Conservation (phyloP, 257 asterid species). For the Lithospermum erythrorhizon region DNA sequence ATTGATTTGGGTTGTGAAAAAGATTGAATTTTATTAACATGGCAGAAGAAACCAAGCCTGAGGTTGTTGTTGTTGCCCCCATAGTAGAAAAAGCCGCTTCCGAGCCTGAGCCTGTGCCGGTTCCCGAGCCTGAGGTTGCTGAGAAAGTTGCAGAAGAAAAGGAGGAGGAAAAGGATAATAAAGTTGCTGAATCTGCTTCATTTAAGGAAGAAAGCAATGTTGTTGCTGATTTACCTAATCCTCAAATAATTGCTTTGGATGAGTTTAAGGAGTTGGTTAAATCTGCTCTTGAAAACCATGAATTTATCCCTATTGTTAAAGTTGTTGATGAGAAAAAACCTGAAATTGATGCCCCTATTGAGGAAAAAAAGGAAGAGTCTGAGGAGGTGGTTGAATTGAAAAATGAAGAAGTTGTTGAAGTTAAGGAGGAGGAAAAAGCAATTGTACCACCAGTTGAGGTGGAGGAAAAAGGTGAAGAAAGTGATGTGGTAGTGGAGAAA, state of each 20-base stretch:
- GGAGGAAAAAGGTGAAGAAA: neutral
- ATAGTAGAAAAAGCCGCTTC: conserved; percentile 14
- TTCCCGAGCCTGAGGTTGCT: conserved; percentile 2
- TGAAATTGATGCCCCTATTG: neutral
- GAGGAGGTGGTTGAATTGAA: conserved; percentile 8
- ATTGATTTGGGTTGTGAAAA: too few relatives aligned
- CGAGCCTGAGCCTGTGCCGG: conserved; percentile 16
- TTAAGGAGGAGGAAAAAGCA: conserved; percentile 9
- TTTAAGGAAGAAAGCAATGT: conserved; percentile 62
- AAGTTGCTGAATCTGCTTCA: conserved; percentile 35
- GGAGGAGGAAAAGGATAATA: conserved; percentile 12
- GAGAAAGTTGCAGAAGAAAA: conserved; percentile 15
- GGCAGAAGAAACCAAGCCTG: neutral
- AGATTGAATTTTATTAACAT: too few relatives aligned
- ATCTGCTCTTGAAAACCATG: conserved; percentile 48
- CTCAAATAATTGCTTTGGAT: conserved; percentile 46
- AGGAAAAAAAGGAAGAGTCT: conserved; percentile 9
- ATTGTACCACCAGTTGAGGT: conserved; percentile 3
- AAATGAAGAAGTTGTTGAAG: conserved; percentile 9
- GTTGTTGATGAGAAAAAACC: conserved; percentile 2
- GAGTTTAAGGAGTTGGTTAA: conserved; percentile 43
- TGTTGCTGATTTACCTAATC: conserved; percentile 54
- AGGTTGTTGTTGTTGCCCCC: too few relatives aligned
- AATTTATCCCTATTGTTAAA: conserved; percentile 23
- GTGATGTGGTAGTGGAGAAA: conserved; percentile 14